Conservation (phyloP, 805 yeast species). For the Gaillardinia entomophila region DNA sequence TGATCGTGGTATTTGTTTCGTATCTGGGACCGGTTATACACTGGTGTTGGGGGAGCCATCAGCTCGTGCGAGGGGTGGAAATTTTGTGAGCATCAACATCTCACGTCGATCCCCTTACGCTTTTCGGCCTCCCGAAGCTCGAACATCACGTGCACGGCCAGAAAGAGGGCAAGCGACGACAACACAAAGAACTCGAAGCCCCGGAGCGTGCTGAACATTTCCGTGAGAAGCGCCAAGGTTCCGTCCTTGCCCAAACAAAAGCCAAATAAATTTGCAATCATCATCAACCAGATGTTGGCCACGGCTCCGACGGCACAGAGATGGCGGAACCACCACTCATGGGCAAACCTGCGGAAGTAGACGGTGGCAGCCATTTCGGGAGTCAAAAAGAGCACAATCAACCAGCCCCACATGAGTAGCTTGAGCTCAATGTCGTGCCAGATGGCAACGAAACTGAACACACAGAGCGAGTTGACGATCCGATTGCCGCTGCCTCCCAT, state of each 20-base stretch:
- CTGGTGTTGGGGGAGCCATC: constrained; percentile 44
- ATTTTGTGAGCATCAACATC: constrained; percentile 42
- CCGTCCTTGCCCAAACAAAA: constrained; percentile 93
- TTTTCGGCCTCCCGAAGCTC: constrained; percentile 84
- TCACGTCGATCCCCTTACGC: constrained; percentile 74
- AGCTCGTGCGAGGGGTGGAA: not conserved
- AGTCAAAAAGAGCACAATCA: constrained; percentile 74
- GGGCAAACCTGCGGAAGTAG: constrained; percentile 33
- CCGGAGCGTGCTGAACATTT: constrained; percentile 63
- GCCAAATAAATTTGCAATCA: constrained; percentile 92
- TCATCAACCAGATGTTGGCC: constrained; percentile 93
- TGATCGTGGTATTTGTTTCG: constrained; percentile 17
- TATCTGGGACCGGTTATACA: constrained; percentile 25
- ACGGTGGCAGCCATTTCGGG: constrained; percentile 75
- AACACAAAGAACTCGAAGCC: constrained; percentile 62
- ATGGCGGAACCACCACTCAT: constrained; percentile 69
- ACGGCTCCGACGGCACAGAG: constrained; percentile 86
- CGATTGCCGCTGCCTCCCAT: constrained; percentile 76
- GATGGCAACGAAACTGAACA: constrained; percentile 90
- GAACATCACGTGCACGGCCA: constrained; percentile 91
- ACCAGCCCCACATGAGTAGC: constrained; percentile 93
- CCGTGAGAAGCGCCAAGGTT: constrained; percentile 53
- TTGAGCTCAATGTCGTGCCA: constrained; percentile 97
- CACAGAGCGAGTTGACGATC: constrained; percentile 71
- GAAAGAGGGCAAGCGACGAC: constrained; percentile 64